Base-by-base conservation (phyloP, 108 stramenopile genomes). In the Cyclostephanos tholiformis region DNA sequence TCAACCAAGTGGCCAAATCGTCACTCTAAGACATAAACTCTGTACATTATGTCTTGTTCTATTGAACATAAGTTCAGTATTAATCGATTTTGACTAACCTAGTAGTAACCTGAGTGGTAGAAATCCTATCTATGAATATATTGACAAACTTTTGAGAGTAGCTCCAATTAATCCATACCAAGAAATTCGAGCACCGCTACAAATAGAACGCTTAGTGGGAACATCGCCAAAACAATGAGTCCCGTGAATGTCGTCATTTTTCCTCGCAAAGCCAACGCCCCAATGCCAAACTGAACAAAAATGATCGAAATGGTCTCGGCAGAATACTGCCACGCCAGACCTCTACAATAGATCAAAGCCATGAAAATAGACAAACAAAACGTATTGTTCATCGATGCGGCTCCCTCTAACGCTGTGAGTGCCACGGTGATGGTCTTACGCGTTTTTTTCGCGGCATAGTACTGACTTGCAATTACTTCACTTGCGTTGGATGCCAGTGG, bases 361-460 rank as follows among this genome's bases (percentile, higher is more conserved):
- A 98, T 94, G 79, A 99, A 98, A 59, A 98, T 93, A 3, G 89
- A 94, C 41, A 99, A 86, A 61, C 92, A 95, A 65, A 99, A 97
- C 4, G 98, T 99, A 77, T 98, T 98, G 87, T 98, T 99, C 97
- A 98, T 97, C 58, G 85, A 92, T 8, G 97, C 97, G n/a, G 98
- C 98, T 23, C 98, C 98, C 70, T 90, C 86, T 60, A 98, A 80
- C 0, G 94, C 88, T 2, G 94, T 84, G 50, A 98, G 75, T 10
- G 95, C 87, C 55, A 99, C 95, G 4, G 96, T 90, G 60, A 99
- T 97, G 30, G 96, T 94, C 75, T 94, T 97, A 39, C 83, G 63
- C 26, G 97, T 98, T 79, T 97, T 97, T 86, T 97, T 98, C 10
- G 84, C 70, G 6, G 97, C 95, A 80, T 97, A 99, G 46, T 91